phyloP scores from a whole-genome alignment of 2,329 filamentous ascomycete genomes.

The Penicillium aurantiogriseum region DNA sequence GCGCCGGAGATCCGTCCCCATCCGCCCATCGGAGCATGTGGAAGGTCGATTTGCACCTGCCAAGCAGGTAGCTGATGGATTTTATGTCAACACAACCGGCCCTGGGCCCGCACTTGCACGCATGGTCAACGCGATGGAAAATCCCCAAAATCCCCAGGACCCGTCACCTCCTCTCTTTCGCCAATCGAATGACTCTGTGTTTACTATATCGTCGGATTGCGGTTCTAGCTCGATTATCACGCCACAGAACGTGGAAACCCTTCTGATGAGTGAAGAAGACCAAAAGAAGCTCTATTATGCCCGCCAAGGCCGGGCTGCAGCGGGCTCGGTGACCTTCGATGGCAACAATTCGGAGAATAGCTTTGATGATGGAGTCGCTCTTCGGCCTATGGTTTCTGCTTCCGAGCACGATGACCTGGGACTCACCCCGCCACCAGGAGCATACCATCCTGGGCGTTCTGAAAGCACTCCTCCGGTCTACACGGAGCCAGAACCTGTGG shows the following conservation, averaged over 20 bases:
- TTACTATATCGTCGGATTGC: slow-evolving; percentile 53
- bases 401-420: background rate
- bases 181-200: slow-evolving; percentile 65
- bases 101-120: slow-evolving; percentile 60
- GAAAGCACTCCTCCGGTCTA: background rate
- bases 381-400: background rate
- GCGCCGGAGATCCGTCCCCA: slow-evolving; percentile 53
- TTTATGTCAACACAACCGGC: slow-evolving; percentile 68
- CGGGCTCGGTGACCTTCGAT: background rate
- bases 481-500: background rate
- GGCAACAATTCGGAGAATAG: background rate
- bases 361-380: background rate
- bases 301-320: slow-evolving; percentile 47
- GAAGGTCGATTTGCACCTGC: slow-evolving; percentile 77
- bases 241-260: slow-evolving; percentile 68
- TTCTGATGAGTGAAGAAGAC: slow-evolving; percentile 73
- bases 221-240: slow-evolving; percentile 61
- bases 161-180: slow-evolving; percentile 52
- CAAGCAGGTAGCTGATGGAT: slow-evolving; percentile 64
- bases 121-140: slow-evolving; percentile 42
- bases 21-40: slow-evolving; percentile 71
- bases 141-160: slow-evolving; percentile 46
- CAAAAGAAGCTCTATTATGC: slow-evolving; percentile 70
- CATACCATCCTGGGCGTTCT: background rate
- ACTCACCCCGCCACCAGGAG: background rate